Evolutionary conservation across 2,329 filamentous ascomycete genomes (phyloP).

Genomic region (Phyllosticta ampelicida): DNA sequence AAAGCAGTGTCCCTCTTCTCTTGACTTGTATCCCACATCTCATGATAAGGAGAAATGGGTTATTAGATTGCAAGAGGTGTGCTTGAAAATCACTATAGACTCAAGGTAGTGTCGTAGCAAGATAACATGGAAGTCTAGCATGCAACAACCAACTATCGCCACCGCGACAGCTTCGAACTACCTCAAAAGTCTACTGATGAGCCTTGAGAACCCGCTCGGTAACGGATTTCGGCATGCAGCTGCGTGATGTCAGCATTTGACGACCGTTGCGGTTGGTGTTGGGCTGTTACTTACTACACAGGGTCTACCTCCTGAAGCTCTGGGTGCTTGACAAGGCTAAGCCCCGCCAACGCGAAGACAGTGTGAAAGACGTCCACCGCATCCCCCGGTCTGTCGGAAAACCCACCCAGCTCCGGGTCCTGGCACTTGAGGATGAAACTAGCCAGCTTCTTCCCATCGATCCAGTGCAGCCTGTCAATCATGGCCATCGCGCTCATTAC

Average conservation of each 20-base stretch:
- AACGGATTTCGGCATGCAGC: constrained; percentile 32
- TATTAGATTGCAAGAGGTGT: constrained; percentile 60
- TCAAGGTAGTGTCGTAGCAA: not conserved
- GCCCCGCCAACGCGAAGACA: constrained; percentile 73
- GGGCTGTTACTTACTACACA: constrained; percentile 55
- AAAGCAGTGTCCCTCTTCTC: not conserved
- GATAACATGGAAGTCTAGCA: not conserved
- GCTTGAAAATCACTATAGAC: not conserved
- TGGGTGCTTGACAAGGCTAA: constrained; percentile 71
- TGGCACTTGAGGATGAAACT: constrained; percentile 81
- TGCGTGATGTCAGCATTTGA: constrained; percentile 13
- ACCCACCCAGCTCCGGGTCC: constrained; percentile 71
- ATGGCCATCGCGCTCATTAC: constrained; percentile 86
- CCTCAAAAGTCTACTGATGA: constrained; percentile 11
- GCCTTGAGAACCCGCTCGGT: constrained; percentile 25
- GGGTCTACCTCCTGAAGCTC: constrained; percentile 75
- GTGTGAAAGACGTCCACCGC: constrained; percentile 99
- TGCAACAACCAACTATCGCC: not conserved
- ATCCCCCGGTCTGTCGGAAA: constrained; percentile 83
- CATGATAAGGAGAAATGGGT: constrained; percentile 43
- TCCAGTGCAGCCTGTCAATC: constrained; percentile 83
- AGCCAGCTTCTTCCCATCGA: constrained; percentile 69
- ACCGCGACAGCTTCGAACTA: not conserved
- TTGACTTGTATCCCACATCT: constrained; percentile 53
- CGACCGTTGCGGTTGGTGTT: no score